Percentiles rank a stretch among this genome's conserved stretches.
Evolutionary conservation across 768 basidiomycete species (phyloP).

Genomic region (Russula emetica): DNA sequence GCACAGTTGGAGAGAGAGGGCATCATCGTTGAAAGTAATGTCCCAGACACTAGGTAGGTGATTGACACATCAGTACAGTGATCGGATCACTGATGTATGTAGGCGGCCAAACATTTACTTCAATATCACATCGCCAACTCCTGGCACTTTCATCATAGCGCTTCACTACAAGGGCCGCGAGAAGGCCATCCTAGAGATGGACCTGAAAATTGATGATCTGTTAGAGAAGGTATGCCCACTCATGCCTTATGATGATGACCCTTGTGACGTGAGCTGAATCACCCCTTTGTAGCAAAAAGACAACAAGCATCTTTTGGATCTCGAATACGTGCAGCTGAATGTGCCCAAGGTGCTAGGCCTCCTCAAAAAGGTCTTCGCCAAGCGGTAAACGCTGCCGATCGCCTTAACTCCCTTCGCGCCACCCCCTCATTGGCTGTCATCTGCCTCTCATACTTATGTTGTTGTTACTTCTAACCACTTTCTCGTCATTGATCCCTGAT

Average conservation of each 20-base stretch:
- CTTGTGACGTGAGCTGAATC: not conserved
- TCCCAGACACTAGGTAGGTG: slow-evolving; percentile 91
- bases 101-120: slow-evolving; percentile 98
- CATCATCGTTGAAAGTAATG: slow-evolving; percentile 98
- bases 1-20: slow-evolving; percentile 98
- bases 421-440: slow-evolving; percentile 4
- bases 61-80: slow-evolving; percentile 11
- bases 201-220: slow-evolving; percentile 96
- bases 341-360: slow-evolving; percentile 91
- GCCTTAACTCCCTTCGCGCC: slow-evolving; percentile 1
- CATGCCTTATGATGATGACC: not conserved
- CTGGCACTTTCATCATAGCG: slow-evolving; percentile 98
- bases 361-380: slow-evolving; percentile 90
- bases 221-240: slow-evolving; percentile 77
- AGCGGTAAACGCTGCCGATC: slow-evolving; percentile 52
- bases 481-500: slow-evolving; percentile 17
- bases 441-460: slow-evolving; percentile 14
- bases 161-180: slow-evolving; percentile 98
- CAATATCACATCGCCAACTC: slow-evolving; percentile 96
- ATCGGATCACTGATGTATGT: slow-evolving; percentile 19
- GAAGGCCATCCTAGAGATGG: slow-evolving; percentile 99
- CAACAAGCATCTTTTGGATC: slow-evolving; percentile 91
- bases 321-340: slow-evolving; percentile 97
- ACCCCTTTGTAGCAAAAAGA: slow-evolving; percentile 81
- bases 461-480: slow-evolving; percentile 15